These are phyloP conservation scores for Ophiostoma australiae DNA, from an alignment of 2,329 filamentous ascomycete genomes.

Conservation along the genomic window DNA sequence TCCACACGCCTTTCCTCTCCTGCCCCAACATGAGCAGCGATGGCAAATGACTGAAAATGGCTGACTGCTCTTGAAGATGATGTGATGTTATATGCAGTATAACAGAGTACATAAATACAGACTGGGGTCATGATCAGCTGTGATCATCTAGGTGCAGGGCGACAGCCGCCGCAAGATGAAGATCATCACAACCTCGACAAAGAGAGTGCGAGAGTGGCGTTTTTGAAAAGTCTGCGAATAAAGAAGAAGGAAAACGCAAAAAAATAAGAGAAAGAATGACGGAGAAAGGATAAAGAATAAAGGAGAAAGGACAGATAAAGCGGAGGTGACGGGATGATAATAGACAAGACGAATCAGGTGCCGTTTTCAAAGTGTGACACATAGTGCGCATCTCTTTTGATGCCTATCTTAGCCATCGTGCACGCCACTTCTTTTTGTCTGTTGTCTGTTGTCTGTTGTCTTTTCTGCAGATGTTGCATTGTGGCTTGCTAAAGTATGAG, in stretches of 20 bases:
- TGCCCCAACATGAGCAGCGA: neutral
- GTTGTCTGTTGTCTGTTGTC: neutral
- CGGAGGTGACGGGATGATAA: neutral
- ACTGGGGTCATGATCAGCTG: too few species aligned
- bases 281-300: neutral
- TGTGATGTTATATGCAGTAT: too few species aligned
- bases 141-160: neutral
- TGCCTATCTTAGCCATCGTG: neutral
- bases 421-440: too few species aligned
- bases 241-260: neutral
- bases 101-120: too few species aligned
- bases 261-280: neutral
- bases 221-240: neutral
- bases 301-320: neutral
- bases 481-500: neutral
- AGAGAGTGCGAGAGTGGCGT: neutral
- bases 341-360: neutral
- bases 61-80: neutral
- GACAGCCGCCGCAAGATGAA: neutral
- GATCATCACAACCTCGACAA: neutral
- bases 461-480: neutral
- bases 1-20: neutral
- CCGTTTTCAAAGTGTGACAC: neutral
- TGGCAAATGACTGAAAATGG: too few species aligned
- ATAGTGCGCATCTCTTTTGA: neutral